Base-by-base conservation (phyloP, 2,329 filamentous ascomycete genomes). In the Aphanoascus verrucosus region DNA sequence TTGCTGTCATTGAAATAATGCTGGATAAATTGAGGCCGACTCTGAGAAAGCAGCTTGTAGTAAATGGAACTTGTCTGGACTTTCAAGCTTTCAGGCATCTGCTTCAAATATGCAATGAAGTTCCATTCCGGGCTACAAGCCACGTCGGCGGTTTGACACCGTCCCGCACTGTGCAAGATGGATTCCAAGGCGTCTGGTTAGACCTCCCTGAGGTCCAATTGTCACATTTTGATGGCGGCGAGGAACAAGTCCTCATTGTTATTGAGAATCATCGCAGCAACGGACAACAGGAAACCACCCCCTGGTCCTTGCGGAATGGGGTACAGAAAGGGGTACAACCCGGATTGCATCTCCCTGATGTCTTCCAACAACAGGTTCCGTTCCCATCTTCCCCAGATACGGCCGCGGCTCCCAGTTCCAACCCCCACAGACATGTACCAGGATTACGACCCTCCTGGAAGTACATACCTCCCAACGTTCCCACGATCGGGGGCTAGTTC, bases 161-260 rank as follows among this genome's bases (percentile, higher is more conserved):
- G 56, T 49, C 56, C 56, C 40, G 45, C 54, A 5, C 51, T 40
- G 20, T 23, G 15, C 31, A 57, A 31, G 50, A 56, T 55, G 34
- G 47, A 31, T 32, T 55, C 49, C 40, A 52, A 43, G 49, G 44
- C 56, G 17, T 3, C 35, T 17, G 15, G 28, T 20, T 50, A 35
- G 28, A 41, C 6, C 14, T 44, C 49, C 45, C 43, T 43, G 8
- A 51, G 17, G 28, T 44, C 49, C n/a, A 49, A 44, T 43, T 55
- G 43, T 49, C 45, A 57, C 17, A 9, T 48, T 20, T 42, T 51
- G 44, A 57, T 56, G 14, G 45, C 49, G 11, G n/a, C 6, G 38
- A 40, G 43, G 43, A 55, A 56, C 53, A 57, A 49, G 45, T 53
- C 53, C 38, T 53, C 56, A 28, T 57, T 56, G 1, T 47, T 44